Conservation (phyloP, 202 grass and related monocot genomes). For the Setaria viridis region DNA sequence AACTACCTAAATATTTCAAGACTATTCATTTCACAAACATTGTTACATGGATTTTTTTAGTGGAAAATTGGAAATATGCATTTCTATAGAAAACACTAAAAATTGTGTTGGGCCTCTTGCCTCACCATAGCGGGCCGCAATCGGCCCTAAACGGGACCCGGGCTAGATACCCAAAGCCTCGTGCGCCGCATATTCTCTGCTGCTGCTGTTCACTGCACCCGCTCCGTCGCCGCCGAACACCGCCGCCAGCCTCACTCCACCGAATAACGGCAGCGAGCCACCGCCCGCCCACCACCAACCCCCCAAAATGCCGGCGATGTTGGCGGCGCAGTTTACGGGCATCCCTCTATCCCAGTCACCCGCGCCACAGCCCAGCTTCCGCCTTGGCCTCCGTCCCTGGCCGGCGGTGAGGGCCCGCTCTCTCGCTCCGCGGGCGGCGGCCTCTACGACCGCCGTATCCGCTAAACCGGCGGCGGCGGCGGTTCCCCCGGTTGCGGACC, state of each 20-base stretch:
- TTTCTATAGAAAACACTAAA: background rate
- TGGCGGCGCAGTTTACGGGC: conserved; percentile 11
- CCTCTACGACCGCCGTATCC: conserved; percentile 46
- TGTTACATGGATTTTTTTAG: background rate
- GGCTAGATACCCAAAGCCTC: background rate
- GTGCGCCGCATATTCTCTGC: background rate
- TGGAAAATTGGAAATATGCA: background rate
- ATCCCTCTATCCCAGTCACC: conserved; percentile 10
- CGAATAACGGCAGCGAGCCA: conserved; percentile 23
- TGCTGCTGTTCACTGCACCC: background rate
- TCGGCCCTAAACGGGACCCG: background rate
- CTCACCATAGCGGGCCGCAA: background rate
- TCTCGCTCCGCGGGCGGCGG: conserved; percentile 18
- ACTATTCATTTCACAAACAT: background rate
- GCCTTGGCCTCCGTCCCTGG: background rate
- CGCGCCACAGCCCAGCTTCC: background rate
- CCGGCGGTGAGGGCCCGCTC: background rate
- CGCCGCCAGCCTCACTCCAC: conserved; percentile 23
- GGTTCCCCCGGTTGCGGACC: conserved; percentile 46
- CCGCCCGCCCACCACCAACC: background rate
- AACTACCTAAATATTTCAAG: background rate
- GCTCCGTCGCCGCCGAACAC: conserved; percentile 22
- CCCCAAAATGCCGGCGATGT: conserved; percentile 48
- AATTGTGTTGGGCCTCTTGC: background rate
- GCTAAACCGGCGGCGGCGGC: conserved; percentile 4